Base-by-base conservation (phyloP, 1,284 basidiomycete genomes). In the Trichosporon sp. region DNA sequence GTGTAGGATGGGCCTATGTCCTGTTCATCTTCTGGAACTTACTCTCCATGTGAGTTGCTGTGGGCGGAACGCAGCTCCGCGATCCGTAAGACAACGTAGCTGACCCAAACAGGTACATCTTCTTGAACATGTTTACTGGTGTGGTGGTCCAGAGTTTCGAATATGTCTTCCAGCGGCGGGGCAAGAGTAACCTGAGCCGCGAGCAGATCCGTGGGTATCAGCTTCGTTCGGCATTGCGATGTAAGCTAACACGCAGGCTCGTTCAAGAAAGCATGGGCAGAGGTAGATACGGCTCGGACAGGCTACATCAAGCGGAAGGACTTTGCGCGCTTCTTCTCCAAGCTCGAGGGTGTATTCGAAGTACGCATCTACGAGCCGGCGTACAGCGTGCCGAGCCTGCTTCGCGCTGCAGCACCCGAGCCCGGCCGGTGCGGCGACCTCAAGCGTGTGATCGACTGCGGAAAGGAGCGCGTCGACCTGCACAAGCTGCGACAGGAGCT, bases 1-100 rank as follows among this genome's bases (percentile, higher is more conserved):
- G 90, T 71, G 79, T 85, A 8, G 83, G 83, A 4, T 96, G 94
- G 89, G 88, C 95, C 0, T 95, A 89, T 76, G 83, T 85, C 0
- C 82, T 99, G 29, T 98, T 97, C 81, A 96, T 97, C 71, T 86
- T 89, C 0, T 99, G 95, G 95, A 98, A 98, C 77, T 82, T 99
- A 40, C 83, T 98, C 58, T 95, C 91, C 84, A 97, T 97, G 92
- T 92, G 70, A 73, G 87, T 74, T 37, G 29, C 57, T 34, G 13
- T 25, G 11, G 65, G 62, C 44, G 36, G 67, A 33, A 58, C 60
- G 1, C 4, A 8, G 34, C n/a, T n/a, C n/a, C n/a, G n/a, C n/a
- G n/a, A n/a, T n/a, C n/a, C n/a, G n/a, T n/a, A n/a, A n/a, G n/a
- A n/a, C n/a, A 33, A 58, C 60, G 1, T 2, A 8, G 34, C 58